Evolutionary conservation across 345 rosid species (phyloP).

Genomic region (Populus euphratica): DNA sequence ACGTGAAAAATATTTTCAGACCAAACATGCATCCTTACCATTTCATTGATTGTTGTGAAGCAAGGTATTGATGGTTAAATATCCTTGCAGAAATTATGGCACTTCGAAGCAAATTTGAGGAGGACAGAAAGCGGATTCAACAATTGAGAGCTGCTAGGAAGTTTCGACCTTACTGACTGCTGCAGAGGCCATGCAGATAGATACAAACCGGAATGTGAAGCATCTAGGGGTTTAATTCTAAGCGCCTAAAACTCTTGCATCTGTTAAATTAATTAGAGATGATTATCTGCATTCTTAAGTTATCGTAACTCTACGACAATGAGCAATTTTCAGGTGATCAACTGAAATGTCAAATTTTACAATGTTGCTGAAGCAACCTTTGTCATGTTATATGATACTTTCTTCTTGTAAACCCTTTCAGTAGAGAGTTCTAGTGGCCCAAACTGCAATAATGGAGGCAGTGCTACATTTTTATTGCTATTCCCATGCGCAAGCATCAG

Average conservation of each 20-base stretch:
- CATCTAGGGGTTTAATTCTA: background rate
- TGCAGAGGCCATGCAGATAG: background rate
- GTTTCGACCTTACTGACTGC: slow-evolving; percentile 73
- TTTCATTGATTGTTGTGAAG: background rate
- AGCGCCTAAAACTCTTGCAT: background rate
- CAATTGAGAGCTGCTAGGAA: slow-evolving; percentile 86
- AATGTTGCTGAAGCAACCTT: slow-evolving; percentile 1
- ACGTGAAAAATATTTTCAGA: background rate
- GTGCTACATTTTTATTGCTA: background rate
- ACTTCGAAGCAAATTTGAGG: slow-evolving; percentile 83
- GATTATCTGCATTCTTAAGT: background rate
- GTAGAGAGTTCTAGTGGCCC: background rate
- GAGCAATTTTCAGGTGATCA: background rate
- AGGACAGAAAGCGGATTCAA: slow-evolving; percentile 82
- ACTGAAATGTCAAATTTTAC: background rate
- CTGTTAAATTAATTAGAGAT: background rate
- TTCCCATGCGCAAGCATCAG: background rate
- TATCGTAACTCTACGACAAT: background rate
- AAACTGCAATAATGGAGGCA: background rate
- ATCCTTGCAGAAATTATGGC: slow-evolving; percentile 63
- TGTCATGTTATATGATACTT: background rate
- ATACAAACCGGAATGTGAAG: background rate
- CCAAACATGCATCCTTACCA: background rate
- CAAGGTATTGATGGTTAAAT: background rate
- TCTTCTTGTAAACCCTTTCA: background rate